phyloP scores from a whole-genome alignment of 257 asterid genomes.

The Linaria vulgaris region DNA sequence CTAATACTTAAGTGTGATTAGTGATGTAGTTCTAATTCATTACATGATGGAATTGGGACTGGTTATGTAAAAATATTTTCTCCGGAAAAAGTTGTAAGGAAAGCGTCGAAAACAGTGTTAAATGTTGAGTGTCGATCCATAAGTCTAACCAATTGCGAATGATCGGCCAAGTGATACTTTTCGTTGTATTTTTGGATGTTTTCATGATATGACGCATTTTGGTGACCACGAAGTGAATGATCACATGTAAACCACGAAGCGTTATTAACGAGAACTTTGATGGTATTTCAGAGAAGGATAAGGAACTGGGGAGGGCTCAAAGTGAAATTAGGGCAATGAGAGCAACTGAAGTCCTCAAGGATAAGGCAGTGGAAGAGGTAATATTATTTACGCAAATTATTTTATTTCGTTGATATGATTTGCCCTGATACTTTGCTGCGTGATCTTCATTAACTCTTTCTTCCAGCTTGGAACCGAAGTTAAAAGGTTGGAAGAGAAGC shows the following conservation, averaged over 20 bases:
- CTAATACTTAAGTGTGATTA: no score
- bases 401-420: neutral
- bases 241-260: neutral
- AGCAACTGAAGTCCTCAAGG: conserved; percentile 66
- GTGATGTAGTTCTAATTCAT: no score
- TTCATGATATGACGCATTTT: no score
- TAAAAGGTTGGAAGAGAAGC: conserved; percentile 56
- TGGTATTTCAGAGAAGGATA: conserved; percentile 62
- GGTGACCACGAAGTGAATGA: no score
- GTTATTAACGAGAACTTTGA: neutral
- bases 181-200: no score
- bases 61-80: no score
- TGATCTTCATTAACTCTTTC: neutral
- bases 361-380: conserved; percentile 86
- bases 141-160: no score
- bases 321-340: conserved; percentile 67
- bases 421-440: neutral
- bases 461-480: conserved; percentile 61
- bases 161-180: no score
- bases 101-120: no score
- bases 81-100: no score
- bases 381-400: neutral
- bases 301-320: conserved; percentile 58
- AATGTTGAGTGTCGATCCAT: no score
- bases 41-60: no score